Base-by-base conservation (phyloP, 768 basidiomycete species). In the Russula vinacea region DNA sequence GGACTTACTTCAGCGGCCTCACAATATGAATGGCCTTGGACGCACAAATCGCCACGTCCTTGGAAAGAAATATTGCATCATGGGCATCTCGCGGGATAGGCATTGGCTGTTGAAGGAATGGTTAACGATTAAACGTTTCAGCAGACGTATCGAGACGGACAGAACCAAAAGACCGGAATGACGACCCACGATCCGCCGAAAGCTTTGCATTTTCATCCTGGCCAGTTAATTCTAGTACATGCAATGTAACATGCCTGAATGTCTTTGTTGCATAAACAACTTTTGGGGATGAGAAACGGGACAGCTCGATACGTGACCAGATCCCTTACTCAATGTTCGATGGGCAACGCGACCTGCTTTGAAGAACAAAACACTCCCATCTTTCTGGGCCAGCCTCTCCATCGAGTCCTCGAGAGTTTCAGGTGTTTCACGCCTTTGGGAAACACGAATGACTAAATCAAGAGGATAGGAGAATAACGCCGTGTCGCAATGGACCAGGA, bases 81-180 rank as follows among this genome's bases (percentile, higher is more conserved):
- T 81, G 80, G 0, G 84, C 84, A 62, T 92, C 89, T 70, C 84
- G 87, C 0, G 91, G 87, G 53, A 92, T 80, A 67, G 84, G 87
- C 13, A 86, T 81, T 2, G 84, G 74, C 90, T 92, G 66, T 2
- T 60, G 45, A 19, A 19, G 17, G 56, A 45, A 65, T 1, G 16
- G 47, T 59, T 14, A 62, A n/a, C 13, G 64, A 10, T 22, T 33
- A 7, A 37, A 6, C 22, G 49, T 63, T 44, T 45, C 24, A 4
- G 19, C 13, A 59, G 62, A 64, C 53, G 40, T 24, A 42, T 17
- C 11, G 17, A 42, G 22, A 70, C 82, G 56, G 67, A 92, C 90
- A 73, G 87, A 83, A 45, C 89, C 88, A 69, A 83, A 88, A 1
- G 80, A 76, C 22, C 82, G 78, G 73, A 89, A 92, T 1, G 81